phyloP scores from a whole-genome alignment of 2,329 filamentous ascomycete genomes.

The Nemania sp. region DNA sequence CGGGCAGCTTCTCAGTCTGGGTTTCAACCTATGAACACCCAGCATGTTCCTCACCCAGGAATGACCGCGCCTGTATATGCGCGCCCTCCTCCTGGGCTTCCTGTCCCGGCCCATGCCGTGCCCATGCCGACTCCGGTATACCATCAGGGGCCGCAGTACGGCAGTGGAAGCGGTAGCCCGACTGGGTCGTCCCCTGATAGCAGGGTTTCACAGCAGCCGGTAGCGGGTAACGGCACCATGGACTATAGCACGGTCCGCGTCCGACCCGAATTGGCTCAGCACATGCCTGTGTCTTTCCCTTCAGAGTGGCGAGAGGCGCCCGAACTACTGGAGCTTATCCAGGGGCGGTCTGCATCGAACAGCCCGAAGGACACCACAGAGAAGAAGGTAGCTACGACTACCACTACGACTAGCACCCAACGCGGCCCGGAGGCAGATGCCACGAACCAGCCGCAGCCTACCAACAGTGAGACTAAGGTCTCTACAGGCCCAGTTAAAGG shows the following conservation, averaged over 20 bases:
- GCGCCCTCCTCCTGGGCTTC: no score
- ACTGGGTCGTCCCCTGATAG: background rate
- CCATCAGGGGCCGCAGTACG: no score
- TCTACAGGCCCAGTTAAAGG: no score
- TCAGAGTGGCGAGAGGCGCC: conserved; percentile 14
- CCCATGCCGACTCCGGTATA: no score
- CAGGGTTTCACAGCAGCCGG: background rate
- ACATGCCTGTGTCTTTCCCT: conserved; percentile 16
- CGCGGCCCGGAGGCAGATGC: no score
- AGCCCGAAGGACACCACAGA: no score
- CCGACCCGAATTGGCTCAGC: conserved; percentile 23
- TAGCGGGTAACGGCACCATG: conserved; percentile 8
- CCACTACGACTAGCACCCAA: no score
- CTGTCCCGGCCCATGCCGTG: no score
- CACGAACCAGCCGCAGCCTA: no score
- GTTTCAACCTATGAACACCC: background rate
- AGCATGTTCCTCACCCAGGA: background rate
- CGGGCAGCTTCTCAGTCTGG: conserved; percentile 1
- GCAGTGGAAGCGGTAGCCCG: background rate
- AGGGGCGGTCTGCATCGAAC: background rate
- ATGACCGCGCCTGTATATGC: no score
- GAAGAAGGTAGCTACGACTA: no score
- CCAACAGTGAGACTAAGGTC: no score
- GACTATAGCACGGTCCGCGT: conserved; percentile 28
- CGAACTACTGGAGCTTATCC: background rate